These are phyloP conservation scores for Spathaspora girioi DNA, from an alignment of 805 yeast species.

Conservation along the genomic window DNA sequence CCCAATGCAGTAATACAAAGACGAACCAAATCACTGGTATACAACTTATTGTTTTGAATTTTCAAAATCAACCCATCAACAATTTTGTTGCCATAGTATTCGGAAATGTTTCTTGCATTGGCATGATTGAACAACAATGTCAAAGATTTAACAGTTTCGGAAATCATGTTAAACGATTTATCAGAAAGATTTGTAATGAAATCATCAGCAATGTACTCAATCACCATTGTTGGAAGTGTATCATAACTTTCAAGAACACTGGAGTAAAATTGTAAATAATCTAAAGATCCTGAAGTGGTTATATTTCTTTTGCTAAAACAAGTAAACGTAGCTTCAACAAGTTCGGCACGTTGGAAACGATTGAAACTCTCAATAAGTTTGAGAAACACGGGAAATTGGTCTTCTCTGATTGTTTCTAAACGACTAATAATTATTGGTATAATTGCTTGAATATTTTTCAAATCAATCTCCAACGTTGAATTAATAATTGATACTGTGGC, in stretches of 20 bases:
- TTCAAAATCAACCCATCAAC: conserved; percentile 17
- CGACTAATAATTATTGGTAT: conserved; percentile 3
- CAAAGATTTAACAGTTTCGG: conserved; percentile 20
- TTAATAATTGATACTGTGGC: conserved; percentile 17
- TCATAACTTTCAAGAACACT: conserved; percentile 17
- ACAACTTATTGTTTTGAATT: conserved; percentile 17
- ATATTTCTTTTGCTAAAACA: conserved; percentile 16
- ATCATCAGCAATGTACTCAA: conserved; percentile 21
- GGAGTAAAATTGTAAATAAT: conserved; percentile 24
- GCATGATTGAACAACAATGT: conserved; percentile 2
- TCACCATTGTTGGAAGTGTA: conserved; percentile 15
- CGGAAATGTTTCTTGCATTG: neutral
- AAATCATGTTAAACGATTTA: conserved; percentile 22
- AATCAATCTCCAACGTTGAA: conserved; percentile 3
- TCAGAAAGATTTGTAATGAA: conserved; percentile 19
- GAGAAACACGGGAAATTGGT: conserved; percentile 20
- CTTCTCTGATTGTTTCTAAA: conserved; percentile 4
- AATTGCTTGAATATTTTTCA: neutral
- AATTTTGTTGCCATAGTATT: conserved; percentile 5
- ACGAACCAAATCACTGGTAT: conserved; percentile 28
- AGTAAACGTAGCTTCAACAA: conserved; percentile 15
- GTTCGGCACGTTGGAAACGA: conserved; percentile 11
- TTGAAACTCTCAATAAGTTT: conserved; percentile 27
- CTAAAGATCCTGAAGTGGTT: conserved; percentile 20
- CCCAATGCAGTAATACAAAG: conserved; percentile 21